These are phyloP conservation scores for Acer yangbiense DNA, from an alignment of 345 rosid genomes.

Conservation along the genomic window DNA sequence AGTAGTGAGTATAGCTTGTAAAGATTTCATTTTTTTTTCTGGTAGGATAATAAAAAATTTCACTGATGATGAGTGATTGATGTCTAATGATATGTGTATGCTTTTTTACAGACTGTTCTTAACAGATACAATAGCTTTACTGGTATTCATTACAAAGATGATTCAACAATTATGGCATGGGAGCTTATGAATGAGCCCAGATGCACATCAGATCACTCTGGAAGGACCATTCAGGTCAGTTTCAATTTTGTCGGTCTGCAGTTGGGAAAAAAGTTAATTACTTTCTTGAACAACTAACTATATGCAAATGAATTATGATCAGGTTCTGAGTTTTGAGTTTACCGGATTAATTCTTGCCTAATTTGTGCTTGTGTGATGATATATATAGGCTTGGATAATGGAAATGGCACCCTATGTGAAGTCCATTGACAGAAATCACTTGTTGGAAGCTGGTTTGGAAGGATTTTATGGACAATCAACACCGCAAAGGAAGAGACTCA, in stretches of 20 bases:
- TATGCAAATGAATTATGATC: not conserved
- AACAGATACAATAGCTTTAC: constrained; percentile 71
- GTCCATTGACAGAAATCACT: constrained; percentile 74
- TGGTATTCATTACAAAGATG: constrained; percentile 80
- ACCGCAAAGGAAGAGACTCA: constrained; percentile 65
- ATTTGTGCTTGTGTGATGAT: constrained; percentile 19
- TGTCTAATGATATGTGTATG: not conserved
- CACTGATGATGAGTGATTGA: not conserved
- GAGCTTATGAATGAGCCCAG: constrained; percentile 99
- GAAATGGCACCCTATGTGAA: constrained; percentile 89
- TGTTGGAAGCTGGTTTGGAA: constrained; percentile 84
- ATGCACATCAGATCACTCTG: constrained; percentile 82
- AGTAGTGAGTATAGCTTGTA: not conserved
- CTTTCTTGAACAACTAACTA: not conserved
- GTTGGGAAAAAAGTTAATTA: too few relatives aligned
- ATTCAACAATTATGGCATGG: constrained; percentile 98
- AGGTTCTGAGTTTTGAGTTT: not conserved
- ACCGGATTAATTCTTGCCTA: not conserved
- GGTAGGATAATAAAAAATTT: not conserved
- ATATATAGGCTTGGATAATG: constrained; percentile 68
- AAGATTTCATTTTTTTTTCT: not conserved
- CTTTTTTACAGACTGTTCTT: constrained; percentile 57
- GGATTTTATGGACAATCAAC: constrained; percentile 85
- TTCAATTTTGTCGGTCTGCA: not conserved
- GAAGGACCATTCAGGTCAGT: constrained; percentile 78